Conservation (phyloP, 495 filamentous ascomycete genomes). For the Corynascus novoguineensis region DNA sequence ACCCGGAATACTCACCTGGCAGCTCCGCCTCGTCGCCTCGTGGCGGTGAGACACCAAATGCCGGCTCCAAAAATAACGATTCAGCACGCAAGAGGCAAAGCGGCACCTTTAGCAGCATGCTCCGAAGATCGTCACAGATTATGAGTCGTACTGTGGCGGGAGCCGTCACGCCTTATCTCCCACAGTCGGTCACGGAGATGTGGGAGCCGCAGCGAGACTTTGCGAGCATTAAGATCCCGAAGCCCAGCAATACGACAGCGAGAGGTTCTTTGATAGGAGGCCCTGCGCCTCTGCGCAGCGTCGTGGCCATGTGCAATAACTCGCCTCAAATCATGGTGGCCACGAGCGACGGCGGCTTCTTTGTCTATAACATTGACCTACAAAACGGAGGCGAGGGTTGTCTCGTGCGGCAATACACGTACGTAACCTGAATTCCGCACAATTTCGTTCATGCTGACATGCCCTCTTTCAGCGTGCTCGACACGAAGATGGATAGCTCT, state of each 20-base stretch:
- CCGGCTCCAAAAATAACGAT: constrained; percentile 22
- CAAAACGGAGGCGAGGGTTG: constrained; percentile 93
- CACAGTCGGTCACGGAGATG: constrained; percentile 88
- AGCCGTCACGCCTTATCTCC: constrained; percentile 84
- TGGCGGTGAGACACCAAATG: constrained; percentile 37
- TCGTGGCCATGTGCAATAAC: constrained; percentile 91
- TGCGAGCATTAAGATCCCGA: constrained; percentile 92
- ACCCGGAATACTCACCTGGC: constrained; percentile 42
- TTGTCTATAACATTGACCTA: constrained; percentile 90
- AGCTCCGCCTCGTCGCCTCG: constrained; percentile 37
- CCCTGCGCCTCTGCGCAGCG: constrained; percentile 55
- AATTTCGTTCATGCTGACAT: neutral
- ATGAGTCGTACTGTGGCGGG: constrained; percentile 87
- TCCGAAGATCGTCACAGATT: constrained; percentile 93
- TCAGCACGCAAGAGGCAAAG: constrained; percentile 44
- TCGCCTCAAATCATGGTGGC: constrained; percentile 97
- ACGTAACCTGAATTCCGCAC: constrained; percentile 32
- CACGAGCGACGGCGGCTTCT: constrained; percentile 90
- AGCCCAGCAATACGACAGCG: constrained; percentile 39
- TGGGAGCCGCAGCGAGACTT: constrained; percentile 96
- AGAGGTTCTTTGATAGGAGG: constrained; percentile 26
- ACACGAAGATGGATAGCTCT: constrained; percentile 47
- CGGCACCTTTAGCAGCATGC: constrained; percentile 75
- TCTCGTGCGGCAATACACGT: constrained; percentile 85
- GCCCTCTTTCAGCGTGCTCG: constrained; percentile 39